Evolutionary conservation across 2,329 filamentous ascomycete species (phyloP).

Genomic region (Albifimbria verrucaria): DNA sequence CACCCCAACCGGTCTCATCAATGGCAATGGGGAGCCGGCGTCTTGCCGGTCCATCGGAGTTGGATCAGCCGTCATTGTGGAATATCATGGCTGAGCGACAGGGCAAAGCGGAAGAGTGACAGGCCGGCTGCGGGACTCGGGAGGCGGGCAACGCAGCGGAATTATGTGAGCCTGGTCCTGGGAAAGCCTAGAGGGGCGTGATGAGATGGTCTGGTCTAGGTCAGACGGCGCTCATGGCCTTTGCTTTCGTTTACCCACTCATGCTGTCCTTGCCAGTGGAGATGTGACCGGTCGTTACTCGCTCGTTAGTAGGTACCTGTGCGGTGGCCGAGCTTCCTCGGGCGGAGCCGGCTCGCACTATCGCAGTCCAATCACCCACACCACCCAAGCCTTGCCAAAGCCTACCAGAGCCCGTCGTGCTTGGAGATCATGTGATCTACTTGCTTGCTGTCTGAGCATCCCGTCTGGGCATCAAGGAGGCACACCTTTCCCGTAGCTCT

Average conservation of each 20-base stretch:
- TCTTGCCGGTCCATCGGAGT: conserved; percentile 14
- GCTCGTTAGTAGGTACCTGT: not conserved
- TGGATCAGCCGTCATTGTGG: conserved; percentile 6
- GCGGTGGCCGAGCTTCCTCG: too few relatives aligned
- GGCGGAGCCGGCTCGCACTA: not conserved
- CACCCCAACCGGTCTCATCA: conserved; percentile 50
- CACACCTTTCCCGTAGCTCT: not conserved
- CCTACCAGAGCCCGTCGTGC: too few relatives aligned
- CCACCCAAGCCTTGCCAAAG: too few relatives aligned
- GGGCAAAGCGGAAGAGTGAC: not conserved
- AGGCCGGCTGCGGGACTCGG: not conserved
- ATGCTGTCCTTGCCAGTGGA: too few relatives aligned
- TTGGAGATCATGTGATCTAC: not conserved
- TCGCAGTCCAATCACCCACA: too few relatives aligned
- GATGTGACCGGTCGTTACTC: not conserved
- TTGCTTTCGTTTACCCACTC: too few relatives aligned
- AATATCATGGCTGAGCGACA: not conserved
- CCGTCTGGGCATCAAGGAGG: not conserved
- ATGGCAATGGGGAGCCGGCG: conserved; percentile 12
- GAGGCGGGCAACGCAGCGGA: too few relatives aligned
- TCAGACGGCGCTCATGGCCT: too few relatives aligned
- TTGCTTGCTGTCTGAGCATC: not conserved
- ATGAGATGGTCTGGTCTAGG: too few relatives aligned
- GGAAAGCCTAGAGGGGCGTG: too few relatives aligned
- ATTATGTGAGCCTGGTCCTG: too few relatives aligned